Evolutionary conservation across 2,329 filamentous ascomycete genomes (phyloP), one percentile per base, ranked within the genome.

Genomic region (Colletotrichum magnum): DNA sequence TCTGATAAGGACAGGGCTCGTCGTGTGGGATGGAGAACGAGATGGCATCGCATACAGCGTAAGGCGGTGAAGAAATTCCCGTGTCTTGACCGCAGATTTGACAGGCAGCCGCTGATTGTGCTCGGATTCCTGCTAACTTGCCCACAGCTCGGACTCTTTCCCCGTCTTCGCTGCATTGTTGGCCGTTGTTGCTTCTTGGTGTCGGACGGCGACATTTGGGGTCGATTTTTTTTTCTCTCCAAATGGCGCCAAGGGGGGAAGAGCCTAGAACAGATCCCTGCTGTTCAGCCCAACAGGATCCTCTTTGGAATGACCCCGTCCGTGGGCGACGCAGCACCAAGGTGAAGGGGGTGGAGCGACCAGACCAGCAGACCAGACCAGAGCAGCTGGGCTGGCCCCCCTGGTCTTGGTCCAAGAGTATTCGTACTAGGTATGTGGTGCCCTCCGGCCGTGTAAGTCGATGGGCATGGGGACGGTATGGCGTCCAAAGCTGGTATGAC

Each of bases 251-350:
- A 63, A 43, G 67, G 64, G 56, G 67, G 66, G 52, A 18, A 56
- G 32, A 39, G 54, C 47, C 50, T 18, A 48, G 39, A 51, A 41
- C 26, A 15, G 16, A 72, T 60, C 71, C 72, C 64, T 71, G 72
- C 71, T 61, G 18, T 71, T 71, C 70, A 73, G 71, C 71, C 67
- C 58, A 62, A 26, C 57, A 71, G 60, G 62, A 62, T 68, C 45
- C 32, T 69, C 62, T 18, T 45, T 66, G n/a, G 52, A 67, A 43
- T 36, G 63, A 58, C 63, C 58, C 67, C 66, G 53, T 69, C 48
- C 47, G 54, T 65, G 56, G 50, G 56, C 50, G 52, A 41, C 56
- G 51, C 43, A 69, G 57, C 48, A 61, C 59, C 24, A 28, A 43
- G 52, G n/a, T 24, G 36, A 54, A 24, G 48, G 32, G 32, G 10